phyloP scores from a whole-genome alignment of 2,329 filamentous ascomycete genomes.

The Aspergillus hortae region DNA sequence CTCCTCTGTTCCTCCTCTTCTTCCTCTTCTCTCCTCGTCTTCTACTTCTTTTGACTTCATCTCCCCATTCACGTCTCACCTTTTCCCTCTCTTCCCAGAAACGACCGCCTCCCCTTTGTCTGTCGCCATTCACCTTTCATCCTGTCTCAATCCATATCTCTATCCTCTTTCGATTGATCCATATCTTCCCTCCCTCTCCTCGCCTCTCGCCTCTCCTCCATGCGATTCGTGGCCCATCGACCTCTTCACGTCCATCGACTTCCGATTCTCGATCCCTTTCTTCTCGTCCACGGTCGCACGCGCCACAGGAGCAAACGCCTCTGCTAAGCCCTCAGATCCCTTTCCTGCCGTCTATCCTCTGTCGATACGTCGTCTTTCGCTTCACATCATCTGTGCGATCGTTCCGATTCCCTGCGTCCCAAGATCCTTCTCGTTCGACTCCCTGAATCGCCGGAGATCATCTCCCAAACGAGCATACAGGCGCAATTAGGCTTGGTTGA shows the following conservation, averaged over 20 bases:
- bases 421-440: not conserved
- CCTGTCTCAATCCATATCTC: constrained; percentile 4
- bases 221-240: constrained; percentile 21
- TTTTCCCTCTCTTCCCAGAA: constrained; percentile 6
- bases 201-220: constrained; percentile 11
- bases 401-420: not conserved
- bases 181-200: constrained; percentile 5
- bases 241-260: constrained; percentile 16
- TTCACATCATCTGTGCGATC: not conserved
- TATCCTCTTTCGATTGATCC: constrained; percentile 10
- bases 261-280: constrained; percentile 17
- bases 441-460: not conserved
- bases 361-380: not conserved
- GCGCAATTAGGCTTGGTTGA: not conserved
- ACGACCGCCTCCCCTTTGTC: constrained; percentile 7
- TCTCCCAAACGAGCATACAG: too few species aligned
- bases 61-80: constrained; percentile 10
- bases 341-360: not conserved
- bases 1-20: not conserved
- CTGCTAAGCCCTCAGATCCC: constrained; percentile 5
- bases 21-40: not conserved
- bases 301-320: constrained; percentile 17
- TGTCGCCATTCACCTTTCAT: constrained; percentile 6
- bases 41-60: constrained; percentile 6
- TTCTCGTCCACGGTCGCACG: constrained; percentile 23